Conservation (phyloP, 805 yeast genomes). For the Pichia exigua region DNA sequence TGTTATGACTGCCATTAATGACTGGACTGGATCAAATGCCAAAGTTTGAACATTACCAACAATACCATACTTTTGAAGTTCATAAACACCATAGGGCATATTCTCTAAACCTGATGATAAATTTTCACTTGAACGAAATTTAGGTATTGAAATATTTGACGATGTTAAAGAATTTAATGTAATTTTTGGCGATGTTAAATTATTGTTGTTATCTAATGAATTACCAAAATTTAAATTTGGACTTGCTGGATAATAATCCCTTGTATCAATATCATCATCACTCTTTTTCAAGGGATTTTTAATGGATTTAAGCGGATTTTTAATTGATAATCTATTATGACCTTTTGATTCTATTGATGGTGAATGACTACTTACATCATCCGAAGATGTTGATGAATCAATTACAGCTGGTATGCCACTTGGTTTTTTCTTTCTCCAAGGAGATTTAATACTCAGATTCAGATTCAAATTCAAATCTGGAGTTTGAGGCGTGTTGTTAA, state of each 20-base stretch:
- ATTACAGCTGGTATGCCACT: not conserved
- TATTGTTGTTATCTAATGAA: not conserved
- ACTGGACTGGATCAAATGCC: constrained; percentile 85
- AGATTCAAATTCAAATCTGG: constrained; percentile 7
- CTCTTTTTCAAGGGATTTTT: constrained; percentile 7
- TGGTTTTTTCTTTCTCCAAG: constrained; percentile 5
- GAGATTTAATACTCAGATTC: constrained; percentile 4
- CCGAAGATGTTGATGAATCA: not conserved
- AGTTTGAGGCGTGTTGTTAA: constrained; percentile 2
- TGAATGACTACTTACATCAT: not conserved
- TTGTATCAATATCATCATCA: constrained; percentile 11
- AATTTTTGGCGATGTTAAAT: not conserved
- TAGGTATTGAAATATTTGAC: constrained; percentile 9
- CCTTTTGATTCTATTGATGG: not conserved
- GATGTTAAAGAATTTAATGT: constrained; percentile 1
- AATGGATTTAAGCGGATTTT: constrained; percentile 11
- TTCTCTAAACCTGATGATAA: constrained; percentile 27
- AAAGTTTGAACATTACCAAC: constrained; percentile 56
- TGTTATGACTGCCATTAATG: constrained; percentile 76
- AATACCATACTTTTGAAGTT: constrained; percentile 43
- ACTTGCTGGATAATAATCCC: constrained; percentile 14
- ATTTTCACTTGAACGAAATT: constrained; percentile 14
- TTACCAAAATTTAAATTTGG: constrained; percentile 13
- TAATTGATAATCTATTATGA: not conserved
- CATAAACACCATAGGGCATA: constrained; percentile 24